Percentiles rank a stretch among this genome's conserved stretches.
These are phyloP conservation scores for Echites panduratus DNA, from an alignment of 257 asterid genomes.

Conservation along the genomic window DNA sequence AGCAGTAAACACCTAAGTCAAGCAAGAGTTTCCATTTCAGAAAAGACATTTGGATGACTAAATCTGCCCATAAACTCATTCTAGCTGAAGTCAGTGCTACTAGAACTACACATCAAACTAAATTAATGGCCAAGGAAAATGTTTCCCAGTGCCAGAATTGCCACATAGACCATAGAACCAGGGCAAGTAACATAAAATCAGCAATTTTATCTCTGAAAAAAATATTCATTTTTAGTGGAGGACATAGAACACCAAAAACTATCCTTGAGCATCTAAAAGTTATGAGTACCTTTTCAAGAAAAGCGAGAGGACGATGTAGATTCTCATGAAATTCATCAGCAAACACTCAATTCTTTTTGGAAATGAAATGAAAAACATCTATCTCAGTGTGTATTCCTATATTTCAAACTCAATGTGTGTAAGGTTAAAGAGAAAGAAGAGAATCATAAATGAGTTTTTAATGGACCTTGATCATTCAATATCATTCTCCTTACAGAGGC, in stretches of 20 bases:
- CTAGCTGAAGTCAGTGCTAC: neutral
- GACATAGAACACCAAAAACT: neutral
- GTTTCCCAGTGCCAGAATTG: neutral
- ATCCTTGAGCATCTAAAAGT: neutral
- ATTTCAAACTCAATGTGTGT: neutral
- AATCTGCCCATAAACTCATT: neutral
- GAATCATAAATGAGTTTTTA: neutral
- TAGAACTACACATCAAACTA: neutral
- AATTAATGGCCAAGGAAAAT: neutral
- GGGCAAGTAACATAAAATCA: neutral
- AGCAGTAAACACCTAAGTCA: conserved; percentile 78
- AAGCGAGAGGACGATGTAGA: neutral
- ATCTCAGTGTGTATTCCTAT: neutral
- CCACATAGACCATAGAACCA: neutral
- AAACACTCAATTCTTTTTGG: neutral
- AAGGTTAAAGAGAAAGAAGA: neutral
- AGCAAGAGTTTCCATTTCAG: neutral
- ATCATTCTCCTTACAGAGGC: neutral
- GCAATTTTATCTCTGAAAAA: too few relatives aligned
- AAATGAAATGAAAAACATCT: neutral
- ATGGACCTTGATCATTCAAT: neutral
- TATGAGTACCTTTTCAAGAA: neutral
- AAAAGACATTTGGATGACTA: neutral
- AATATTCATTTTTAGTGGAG: too few relatives aligned
- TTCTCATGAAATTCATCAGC: neutral